These are phyloP conservation scores for Amoebophrya sp. DNA, from an alignment of 169 alveolate species.

Conservation along the genomic window DNA sequence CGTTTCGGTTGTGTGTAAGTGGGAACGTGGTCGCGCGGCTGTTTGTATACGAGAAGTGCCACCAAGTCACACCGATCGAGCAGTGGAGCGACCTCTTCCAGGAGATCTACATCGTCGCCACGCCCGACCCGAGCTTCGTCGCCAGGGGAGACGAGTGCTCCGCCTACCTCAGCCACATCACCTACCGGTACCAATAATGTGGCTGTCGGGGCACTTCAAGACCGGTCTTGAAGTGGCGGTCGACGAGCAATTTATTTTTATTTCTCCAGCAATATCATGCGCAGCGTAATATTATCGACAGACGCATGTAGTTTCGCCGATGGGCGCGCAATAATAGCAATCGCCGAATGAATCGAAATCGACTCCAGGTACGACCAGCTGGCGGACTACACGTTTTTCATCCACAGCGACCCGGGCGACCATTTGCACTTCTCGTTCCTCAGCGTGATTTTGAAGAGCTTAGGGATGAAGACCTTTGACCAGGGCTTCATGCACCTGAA, in stretches of 20 bases:
- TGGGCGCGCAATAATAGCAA: too few species aligned
- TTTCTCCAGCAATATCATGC: too few species aligned
- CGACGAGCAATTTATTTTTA: too few species aligned
- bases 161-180: constrained; percentile 4
- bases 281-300: too few species aligned
- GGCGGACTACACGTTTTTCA: not conserved
- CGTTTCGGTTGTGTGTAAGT: too few species aligned
- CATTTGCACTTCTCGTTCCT: not conserved
- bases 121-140: not conserved
- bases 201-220: too few species aligned
- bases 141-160: constrained; percentile 5
- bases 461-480: not conserved
- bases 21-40: too few species aligned
- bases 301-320: too few species aligned
- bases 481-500: not conserved
- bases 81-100: not conserved
- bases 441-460: not conserved
- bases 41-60: constrained; percentile 1
- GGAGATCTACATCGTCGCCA: not conserved
- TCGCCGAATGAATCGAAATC: not conserved
- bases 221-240: too few species aligned
- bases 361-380: not conserved
- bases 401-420: constrained; percentile 8
- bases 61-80: not conserved
- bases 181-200: not conserved